Evolutionary conservation across 1,284 basidiomycete species (phyloP).

Genomic region (Ganoderma multipileum): DNA sequence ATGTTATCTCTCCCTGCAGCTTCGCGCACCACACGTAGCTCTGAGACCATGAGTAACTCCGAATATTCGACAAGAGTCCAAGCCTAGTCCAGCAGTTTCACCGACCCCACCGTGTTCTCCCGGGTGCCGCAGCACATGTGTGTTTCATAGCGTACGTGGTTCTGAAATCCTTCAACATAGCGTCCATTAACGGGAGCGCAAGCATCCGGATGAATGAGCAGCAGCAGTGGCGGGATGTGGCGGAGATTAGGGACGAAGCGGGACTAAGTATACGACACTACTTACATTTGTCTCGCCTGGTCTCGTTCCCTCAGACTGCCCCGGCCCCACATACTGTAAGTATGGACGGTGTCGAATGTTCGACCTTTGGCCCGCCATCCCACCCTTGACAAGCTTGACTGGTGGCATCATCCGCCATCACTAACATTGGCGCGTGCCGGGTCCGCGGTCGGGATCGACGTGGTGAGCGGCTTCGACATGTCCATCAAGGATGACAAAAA

Average conservation of each 20-base stretch:
- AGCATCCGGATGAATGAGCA: not conserved
- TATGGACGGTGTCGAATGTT: too few relatives aligned
- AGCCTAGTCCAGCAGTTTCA: too few relatives aligned
- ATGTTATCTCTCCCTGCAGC: not conserved
- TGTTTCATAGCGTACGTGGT: not conserved
- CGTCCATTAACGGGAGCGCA: not conserved
- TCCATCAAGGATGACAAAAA: not conserved
- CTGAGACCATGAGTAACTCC: not conserved
- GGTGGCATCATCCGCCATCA: not conserved
- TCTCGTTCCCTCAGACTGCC: too few relatives aligned
- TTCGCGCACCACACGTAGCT: not conserved
- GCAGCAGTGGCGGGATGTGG: not conserved
- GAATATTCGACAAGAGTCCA: not conserved
- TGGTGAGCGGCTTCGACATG: not conserved
- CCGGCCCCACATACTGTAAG: too few relatives aligned
- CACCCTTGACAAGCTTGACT: not conserved
- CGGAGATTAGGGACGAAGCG: not conserved
- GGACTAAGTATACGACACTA: too few relatives aligned
- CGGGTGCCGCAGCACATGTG: too few relatives aligned
- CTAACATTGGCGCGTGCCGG: not conserved
- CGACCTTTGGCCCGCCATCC: not conserved
- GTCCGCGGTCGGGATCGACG: not conserved
- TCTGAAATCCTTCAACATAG: not conserved
- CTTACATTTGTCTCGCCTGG: too few relatives aligned
- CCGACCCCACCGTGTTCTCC: too few relatives aligned